phyloP scores from a whole-genome alignment of 1,284 basidiomycete genomes.

The Amylostereum chailletii region DNA sequence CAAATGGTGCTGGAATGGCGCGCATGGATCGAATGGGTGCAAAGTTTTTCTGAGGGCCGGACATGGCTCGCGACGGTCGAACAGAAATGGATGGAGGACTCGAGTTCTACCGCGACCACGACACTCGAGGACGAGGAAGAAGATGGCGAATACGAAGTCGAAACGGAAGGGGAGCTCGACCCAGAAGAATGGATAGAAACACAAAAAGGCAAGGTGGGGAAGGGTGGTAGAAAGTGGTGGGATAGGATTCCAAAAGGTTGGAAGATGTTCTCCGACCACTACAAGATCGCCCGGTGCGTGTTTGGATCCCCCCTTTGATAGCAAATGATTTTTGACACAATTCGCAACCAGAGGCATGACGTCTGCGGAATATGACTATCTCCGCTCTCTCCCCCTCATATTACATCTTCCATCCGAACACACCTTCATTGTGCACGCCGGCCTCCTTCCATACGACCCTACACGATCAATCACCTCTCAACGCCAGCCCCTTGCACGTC shows the following conservation, averaged over 20 bases:
- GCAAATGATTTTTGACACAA: not conserved
- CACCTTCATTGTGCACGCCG: constrained; percentile 76
- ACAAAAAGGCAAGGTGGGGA: constrained; percentile 24
- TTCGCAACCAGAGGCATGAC: constrained; percentile 36
- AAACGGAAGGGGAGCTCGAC: constrained; percentile 23
- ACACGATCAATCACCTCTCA: constrained; percentile 33
- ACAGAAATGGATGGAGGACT: constrained; percentile 29
- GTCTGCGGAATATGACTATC: constrained; percentile 53
- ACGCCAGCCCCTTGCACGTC: constrained; percentile 58
- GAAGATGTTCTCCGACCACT: constrained; percentile 71
- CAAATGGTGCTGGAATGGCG: constrained; percentile 83
- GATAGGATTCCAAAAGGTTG: constrained; percentile 38
- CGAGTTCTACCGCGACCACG: constrained; percentile 2
- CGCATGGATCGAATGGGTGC: constrained; percentile 69
- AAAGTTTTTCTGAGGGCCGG: constrained; percentile 15
- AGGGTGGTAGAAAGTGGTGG: constrained; percentile 38
- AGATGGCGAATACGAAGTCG: constrained; percentile 1
- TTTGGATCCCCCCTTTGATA: not conserved
- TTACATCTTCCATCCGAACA: constrained; percentile 75
- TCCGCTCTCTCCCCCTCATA: constrained; percentile 61
- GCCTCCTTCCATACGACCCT: constrained; percentile 68
- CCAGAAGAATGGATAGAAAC: constrained; percentile 37
- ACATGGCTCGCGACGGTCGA: constrained; percentile 43
- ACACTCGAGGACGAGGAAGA: not conserved
- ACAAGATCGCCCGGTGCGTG: constrained; percentile 53